These are phyloP conservation scores for Logfia minima DNA, from an alignment of 129 eudicot genomes.

Conservation along the genomic window DNA sequence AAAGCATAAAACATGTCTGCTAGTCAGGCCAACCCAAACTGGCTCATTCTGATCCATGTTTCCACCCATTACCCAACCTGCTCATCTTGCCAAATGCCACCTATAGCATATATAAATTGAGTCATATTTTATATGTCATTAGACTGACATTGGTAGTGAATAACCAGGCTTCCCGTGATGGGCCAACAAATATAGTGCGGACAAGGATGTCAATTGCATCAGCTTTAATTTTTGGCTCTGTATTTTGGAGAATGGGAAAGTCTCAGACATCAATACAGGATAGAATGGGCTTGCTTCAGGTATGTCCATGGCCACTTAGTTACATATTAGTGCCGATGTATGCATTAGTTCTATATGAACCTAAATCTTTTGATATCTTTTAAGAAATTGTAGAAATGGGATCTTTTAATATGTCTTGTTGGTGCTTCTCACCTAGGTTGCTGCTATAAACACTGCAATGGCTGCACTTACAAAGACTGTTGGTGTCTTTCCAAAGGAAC, in stretches of 20 bases:
- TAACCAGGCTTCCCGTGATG: constrained; percentile 97
- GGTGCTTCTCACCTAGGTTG: constrained; percentile 52
- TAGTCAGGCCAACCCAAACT: not conserved
- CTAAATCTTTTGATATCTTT: constrained; percentile 11
- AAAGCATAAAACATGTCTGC: not conserved
- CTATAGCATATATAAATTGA: not conserved
- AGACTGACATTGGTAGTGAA: constrained; percentile 19
- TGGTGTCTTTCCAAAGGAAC: constrained; percentile 96
- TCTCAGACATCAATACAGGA: constrained; percentile 98
- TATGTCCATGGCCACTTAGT: constrained; percentile 23
- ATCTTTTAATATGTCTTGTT: constrained; percentile 4
- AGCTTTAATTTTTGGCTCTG: constrained; percentile 93
- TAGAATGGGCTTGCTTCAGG: constrained; percentile 99
- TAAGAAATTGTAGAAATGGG: not conserved
- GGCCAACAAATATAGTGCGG: constrained; percentile 91
- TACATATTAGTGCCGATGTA: not conserved
- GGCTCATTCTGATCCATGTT: not conserved
- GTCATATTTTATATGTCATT: not conserved
- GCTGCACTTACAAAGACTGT: constrained; percentile 98
- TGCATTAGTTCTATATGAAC: not conserved
- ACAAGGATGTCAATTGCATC: constrained; percentile 98
- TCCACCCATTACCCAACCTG: not conserved
- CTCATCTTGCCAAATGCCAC: not conserved
- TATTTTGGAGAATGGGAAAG: constrained; percentile 96
- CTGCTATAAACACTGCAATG: constrained; percentile 99